Base-by-base conservation (phyloP, 495 filamentous ascomycete species). In the Aspergillus kassunensis region DNA sequence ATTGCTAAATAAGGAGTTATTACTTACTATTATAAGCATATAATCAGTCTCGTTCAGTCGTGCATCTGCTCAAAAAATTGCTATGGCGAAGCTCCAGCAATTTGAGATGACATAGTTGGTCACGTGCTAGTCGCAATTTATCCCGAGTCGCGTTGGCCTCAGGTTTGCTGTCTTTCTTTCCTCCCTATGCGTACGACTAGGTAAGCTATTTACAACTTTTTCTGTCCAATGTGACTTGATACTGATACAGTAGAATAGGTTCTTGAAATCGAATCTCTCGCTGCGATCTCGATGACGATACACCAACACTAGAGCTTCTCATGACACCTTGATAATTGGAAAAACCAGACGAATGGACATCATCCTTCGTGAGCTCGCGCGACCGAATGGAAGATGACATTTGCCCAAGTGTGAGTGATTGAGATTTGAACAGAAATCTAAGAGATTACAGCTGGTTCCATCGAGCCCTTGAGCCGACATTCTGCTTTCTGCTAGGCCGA, bases 391-490 rank as follows among this genome's bases (percentile, higher is more conserved):
- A 72, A 72, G 69, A 57, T 62, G 59, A 67, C 56, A 58, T 59
- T 46, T 40, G 41, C 25, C 13, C n/a, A 29, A 34, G 52, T 35
- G 65, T 70, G 61, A 34, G 53, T 73, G 73, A 72, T 62, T 72
- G 72, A 72, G 68, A 65, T 49, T 62, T 61, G 73, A 76, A 77
- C 73, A 75, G 73, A 77, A 60, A 77, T 77, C 71, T 63, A 53
- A 74, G 71, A 63, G 65, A 64, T 54, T 56, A 11, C 25, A 16
- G 15, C 33, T 21, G 8, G 16, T 41, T 36, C 0, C 15, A 16
- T 24, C 16, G 44, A 12, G n/a, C 44, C 10, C 16, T 21, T 18
- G 25, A 23, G n/a, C n/a, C n/a, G n/a, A n/a, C n/a, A n/a, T n/a
- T n/a, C n/a, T n/a, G n/a, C n/a, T n/a, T n/a, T n/a, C n/a, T n/a